Evolutionary conservation across 257 asterid species (phyloP).

Genomic region (Catharanthus roseus): DNA sequence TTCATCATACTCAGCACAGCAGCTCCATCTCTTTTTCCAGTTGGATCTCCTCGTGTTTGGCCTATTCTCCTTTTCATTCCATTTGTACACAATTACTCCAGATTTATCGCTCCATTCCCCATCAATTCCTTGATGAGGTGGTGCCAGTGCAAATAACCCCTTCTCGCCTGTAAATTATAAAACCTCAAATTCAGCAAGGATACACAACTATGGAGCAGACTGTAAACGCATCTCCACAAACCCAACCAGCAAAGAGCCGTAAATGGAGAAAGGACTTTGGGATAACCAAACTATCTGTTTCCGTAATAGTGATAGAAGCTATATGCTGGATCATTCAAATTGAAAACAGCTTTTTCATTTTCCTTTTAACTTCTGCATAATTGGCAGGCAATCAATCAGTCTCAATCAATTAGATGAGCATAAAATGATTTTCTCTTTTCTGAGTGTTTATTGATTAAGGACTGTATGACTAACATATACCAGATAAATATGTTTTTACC

Average conservation of each 20-base stretch:
- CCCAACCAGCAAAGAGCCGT: not conserved
- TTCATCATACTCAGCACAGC: constrained; percentile 56
- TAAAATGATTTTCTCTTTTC: not conserved
- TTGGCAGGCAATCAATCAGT: too few species aligned
- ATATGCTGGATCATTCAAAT: not conserved
- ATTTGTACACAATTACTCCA: constrained; percentile 59
- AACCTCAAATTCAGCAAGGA: not conserved
- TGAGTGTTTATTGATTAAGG: not conserved
- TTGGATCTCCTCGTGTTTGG: constrained; percentile 54
- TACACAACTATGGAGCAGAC: not conserved
- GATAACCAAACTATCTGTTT: not conserved
- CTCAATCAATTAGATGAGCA: not conserved
- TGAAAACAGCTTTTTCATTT: not conserved
- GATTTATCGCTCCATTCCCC: constrained; percentile 64
- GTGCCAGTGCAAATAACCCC: constrained; percentile 52
- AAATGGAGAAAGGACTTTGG: not conserved
- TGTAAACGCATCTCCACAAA: not conserved
- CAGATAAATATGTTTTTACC: not conserved
- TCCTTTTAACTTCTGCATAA: not conserved
- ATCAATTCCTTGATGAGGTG: constrained; percentile 67
- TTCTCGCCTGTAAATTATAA: constrained; percentile 42
- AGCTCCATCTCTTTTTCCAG: constrained; percentile 74
- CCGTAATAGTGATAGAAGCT: not conserved
- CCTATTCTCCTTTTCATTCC: constrained; percentile 57
- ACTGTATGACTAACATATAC: not conserved